Conservation (phyloP, 768 basidiomycete species). For the Amylocystis lapponica region DNA sequence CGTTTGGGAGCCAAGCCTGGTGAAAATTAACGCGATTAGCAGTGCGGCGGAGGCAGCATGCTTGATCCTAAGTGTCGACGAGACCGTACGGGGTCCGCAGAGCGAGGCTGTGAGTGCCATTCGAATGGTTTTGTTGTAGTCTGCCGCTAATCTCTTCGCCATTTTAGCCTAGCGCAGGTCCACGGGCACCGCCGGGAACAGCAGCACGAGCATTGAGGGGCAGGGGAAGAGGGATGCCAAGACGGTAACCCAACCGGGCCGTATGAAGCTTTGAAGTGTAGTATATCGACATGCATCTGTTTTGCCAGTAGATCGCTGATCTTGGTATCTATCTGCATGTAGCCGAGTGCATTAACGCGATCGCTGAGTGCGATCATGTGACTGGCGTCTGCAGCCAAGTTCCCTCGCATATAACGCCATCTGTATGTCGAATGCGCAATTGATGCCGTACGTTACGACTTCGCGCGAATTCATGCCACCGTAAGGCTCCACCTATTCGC, state of each 20-base stretch:
- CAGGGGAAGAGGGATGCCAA: constrained; percentile 76
- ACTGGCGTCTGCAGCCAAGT: no score
- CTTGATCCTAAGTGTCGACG: constrained; percentile 92
- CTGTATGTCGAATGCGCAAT: constrained; percentile 18
- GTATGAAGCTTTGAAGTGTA: constrained; percentile 14
- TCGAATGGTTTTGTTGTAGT: background rate
- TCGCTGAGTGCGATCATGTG: no score
- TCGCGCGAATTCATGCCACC: no score
- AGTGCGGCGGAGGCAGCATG: constrained; percentile 97
- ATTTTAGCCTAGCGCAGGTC: constrained; percentile 70
- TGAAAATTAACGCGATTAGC: constrained; percentile 92
- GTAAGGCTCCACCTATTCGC: no score
- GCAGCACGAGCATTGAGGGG: constrained; percentile 83
- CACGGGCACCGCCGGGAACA: constrained; percentile 86
- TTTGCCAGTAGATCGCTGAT: constrained; percentile 9
- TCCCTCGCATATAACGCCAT: constrained; percentile 27
- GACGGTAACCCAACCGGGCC: constrained; percentile 42
- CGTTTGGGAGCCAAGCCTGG: constrained; percentile 96
- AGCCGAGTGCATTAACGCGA: no score
- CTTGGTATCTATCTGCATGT: no score
- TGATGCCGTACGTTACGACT: constrained; percentile 9
- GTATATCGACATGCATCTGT: constrained; percentile 17
- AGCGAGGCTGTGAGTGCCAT: constrained; percentile 71
- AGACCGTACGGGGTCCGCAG: constrained; percentile 94
- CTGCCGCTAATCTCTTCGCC: constrained; percentile 4